These are phyloP conservation scores for Stropharia rugosoannulata DNA, from an alignment of 768 basidiomycete genomes.

Conservation along the genomic window DNA sequence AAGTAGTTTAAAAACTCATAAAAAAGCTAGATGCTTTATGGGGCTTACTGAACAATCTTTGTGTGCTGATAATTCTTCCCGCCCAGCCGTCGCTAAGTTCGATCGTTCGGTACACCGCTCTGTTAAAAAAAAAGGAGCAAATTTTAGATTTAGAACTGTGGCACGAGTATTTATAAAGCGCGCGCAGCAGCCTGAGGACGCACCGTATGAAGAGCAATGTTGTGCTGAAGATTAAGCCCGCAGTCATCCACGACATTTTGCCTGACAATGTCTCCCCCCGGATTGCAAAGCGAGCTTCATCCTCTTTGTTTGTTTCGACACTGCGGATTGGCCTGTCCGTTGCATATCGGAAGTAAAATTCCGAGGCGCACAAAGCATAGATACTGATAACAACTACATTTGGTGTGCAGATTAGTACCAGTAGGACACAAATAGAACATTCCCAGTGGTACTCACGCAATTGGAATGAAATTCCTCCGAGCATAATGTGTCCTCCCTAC, in stretches of 20 bases:
- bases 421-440: background rate
- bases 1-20: background rate
- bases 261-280: slow-evolving; percentile 13
- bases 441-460: slow-evolving; percentile 30
- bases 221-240: slow-evolving; percentile 37
- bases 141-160: background rate
- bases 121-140: slow-evolving; percentile 18
- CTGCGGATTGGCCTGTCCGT: slow-evolving; percentile 28
- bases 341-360: slow-evolving; percentile 45
- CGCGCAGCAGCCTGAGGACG: slow-evolving; percentile 4
- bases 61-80: slow-evolving; percentile 46
- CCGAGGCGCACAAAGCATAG: slow-evolving; percentile 38
- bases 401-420: background rate
- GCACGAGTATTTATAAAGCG: background rate
- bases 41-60: slow-evolving; percentile 36
- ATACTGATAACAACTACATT: slow-evolving; percentile 39
- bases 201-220: slow-evolving; percentile 46
- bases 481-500: slow-evolving; percentile 48
- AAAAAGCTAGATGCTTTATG: background rate
- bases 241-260: slow-evolving; percentile 30
- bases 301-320: background rate
- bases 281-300: background rate
- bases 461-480: slow-evolving; percentile 64
- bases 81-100: slow-evolving; percentile 53
- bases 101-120: slow-evolving; percentile 50